Percentiles rank a stretch among this genome's conserved stretches.
phyloP scores from a whole-genome alignment of 2,329 filamentous ascomycete species.

The Phyllosticta citriasiana region DNA sequence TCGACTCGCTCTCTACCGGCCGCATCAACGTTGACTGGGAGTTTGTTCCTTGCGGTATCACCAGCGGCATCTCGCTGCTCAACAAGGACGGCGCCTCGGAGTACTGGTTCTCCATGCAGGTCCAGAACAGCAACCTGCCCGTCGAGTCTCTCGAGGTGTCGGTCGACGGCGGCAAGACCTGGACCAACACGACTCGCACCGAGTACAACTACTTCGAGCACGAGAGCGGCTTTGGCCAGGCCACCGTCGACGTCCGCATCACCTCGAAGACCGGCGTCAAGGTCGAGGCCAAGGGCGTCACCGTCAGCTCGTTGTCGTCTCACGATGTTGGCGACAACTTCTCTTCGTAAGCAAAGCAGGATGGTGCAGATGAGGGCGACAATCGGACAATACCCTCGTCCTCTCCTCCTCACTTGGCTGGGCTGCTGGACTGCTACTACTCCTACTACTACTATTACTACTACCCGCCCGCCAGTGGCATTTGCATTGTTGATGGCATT shows the following conservation, averaged over 20 bases:
- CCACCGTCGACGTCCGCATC: slow-evolving; percentile 45
- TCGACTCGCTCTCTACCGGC: slow-evolving; percentile 37
- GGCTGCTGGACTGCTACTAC: background rate
- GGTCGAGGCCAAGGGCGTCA: slow-evolving; percentile 43
- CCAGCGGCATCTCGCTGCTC: slow-evolving; percentile 39
- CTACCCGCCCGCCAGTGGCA: background rate
- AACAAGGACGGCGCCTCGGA: slow-evolving; percentile 44
- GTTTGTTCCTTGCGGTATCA: slow-evolving; percentile 43
- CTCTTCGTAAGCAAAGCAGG: slow-evolving; percentile 4
- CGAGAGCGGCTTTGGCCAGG: slow-evolving; percentile 44
- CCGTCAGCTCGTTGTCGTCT: slow-evolving; percentile 25
- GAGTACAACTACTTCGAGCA: slow-evolving; percentile 53
- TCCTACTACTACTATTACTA: too few species aligned
- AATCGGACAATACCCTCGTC: background rate
- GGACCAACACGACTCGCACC: slow-evolving; percentile 45
- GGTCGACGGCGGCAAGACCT: slow-evolving; percentile 48
- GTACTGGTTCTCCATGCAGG: slow-evolving; percentile 54
- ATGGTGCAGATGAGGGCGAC: background rate
- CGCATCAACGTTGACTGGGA: slow-evolving; percentile 42
- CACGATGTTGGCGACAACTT: slow-evolving; percentile 26
- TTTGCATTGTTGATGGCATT: background rate
- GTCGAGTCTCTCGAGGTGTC: slow-evolving; percentile 51
- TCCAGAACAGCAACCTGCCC: slow-evolving; percentile 51
- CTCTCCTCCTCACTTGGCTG: background rate
- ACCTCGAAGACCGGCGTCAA: slow-evolving; percentile 43